Base-by-base conservation (phyloP, 2,329 filamentous ascomycete genomes). In the Acrocalymma vagum region DNA sequence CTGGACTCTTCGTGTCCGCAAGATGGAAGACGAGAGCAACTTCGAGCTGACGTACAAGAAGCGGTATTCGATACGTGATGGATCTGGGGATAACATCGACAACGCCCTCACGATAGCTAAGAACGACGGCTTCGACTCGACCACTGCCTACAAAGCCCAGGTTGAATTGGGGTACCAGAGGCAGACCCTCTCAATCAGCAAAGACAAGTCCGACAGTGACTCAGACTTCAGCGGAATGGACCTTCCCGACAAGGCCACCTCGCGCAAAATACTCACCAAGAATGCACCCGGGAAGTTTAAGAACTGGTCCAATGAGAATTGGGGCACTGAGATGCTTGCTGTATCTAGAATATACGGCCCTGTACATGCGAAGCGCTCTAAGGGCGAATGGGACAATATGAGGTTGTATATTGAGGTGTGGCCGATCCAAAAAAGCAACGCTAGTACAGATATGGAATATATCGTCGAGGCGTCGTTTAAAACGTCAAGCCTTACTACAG, bases 1-100 rank as follows among this genome's bases (percentile, higher is more conserved):
- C 34, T 72, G 69, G 70, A 69, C 53, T 40, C 56, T 55, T 13
- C 69, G 70, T 34, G 67, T 72, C 38, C 67, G 69, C 48, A 72
- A 70, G 38, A 58, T 39, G 5, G 65, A 72, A 45, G 58, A 52
- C 32, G 52, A 65, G 24, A 37, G 42, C 26, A 53, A 59, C 13
- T 65, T 70, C 30, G 69, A 71, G 51, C 49, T 71, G n/a, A 72
- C 67, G 4, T 72, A 70, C 53, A 72, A 72, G 55, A 70, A 67
- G 53, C 62, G 70, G 11, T 69, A 70, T 48, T 18, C 39, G 22
- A 17, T 46, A 9, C 20, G 10, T 15, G 26, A 53, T 14, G 58
- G 70, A 34, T 39, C 28, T 14, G 48, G 48, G 24, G 56, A 50
- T 24, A 48, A 67, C 21, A 62, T 69, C 43, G 48, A 63, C 25